phyloP scores from a whole-genome alignment of 208 protist genomes.

The Wallacemonas sp. region DNA sequence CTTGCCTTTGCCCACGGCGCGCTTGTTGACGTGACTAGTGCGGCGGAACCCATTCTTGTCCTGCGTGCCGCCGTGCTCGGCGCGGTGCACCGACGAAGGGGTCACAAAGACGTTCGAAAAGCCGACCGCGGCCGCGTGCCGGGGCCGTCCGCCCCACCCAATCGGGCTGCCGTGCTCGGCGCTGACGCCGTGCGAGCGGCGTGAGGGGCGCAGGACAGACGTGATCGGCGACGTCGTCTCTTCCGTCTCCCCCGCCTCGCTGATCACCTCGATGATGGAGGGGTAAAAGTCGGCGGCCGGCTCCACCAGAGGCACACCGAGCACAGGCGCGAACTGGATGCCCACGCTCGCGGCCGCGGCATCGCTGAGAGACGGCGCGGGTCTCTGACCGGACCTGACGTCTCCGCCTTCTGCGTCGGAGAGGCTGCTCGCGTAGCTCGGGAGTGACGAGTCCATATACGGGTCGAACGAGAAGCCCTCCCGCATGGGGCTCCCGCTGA shows the following conservation, averaged over 20 bases:
- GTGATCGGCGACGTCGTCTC: neutral
- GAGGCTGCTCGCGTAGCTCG: neutral
- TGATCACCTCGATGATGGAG: constrained; percentile 14
- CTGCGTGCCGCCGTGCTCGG: neutral
- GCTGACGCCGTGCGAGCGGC: neutral
- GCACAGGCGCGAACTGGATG: neutral
- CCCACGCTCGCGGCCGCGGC: neutral
- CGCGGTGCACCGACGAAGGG: neutral
- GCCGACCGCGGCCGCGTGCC: neutral
- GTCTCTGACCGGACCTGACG: neutral
- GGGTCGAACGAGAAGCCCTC: neutral
- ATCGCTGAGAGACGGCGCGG: neutral
- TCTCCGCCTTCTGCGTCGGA: neutral
- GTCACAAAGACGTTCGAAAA: neutral
- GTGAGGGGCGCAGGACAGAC: neutral
- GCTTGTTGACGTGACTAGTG: constrained; percentile 2
- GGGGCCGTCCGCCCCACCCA: neutral
- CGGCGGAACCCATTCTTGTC: neutral
- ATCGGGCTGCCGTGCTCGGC: neutral
- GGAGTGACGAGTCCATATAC: neutral
- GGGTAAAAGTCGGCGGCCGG: neutral
- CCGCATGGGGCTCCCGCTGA: neutral
- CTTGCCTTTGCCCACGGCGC: constrained; percentile 12
- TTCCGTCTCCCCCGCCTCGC: neutral
- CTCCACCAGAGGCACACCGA: neutral